Evolutionary conservation across 75 land plant genomes (phyloP).

Genomic region (Pseudotsuga menziesii): DNA sequence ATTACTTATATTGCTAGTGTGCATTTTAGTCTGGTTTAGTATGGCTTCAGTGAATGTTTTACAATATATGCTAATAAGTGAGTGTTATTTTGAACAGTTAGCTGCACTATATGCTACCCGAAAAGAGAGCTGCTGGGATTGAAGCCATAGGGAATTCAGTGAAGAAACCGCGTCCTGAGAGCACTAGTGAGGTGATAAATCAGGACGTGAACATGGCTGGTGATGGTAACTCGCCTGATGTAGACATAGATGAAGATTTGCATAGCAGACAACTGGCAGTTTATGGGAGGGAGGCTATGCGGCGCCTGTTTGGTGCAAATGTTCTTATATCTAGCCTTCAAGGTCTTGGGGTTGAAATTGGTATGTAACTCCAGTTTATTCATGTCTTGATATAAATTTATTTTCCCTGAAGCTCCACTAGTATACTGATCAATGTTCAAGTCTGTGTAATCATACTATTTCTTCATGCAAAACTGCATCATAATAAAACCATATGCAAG

Average conservation of each 20-base stretch:
- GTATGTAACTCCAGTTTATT: slow-evolving; percentile 19
- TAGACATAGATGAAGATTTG: slow-evolving; percentile 90
- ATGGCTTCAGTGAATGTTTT: no score
- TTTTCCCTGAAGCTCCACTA: no score
- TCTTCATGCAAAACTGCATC: no score
- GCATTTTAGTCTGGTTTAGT: no score
- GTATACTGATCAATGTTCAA: no score
- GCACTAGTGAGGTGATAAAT: slow-evolving; percentile 10
- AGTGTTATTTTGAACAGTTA: slow-evolving; percentile 22
- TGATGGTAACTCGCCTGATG: slow-evolving; percentile 25
- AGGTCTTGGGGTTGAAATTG: slow-evolving; percentile 90
- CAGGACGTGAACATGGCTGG: slow-evolving; percentile 12
- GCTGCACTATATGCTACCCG: slow-evolving; percentile 86
- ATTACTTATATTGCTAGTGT: no score
- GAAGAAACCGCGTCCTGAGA: slow-evolving; percentile 31
- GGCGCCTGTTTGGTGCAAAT: slow-evolving; percentile 71
- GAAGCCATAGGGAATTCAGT: slow-evolving; percentile 18
- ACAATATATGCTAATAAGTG: no score
- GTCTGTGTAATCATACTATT: no score
- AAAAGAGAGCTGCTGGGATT: slow-evolving; percentile 71
- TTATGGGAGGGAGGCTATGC: slow-evolving; percentile 91
- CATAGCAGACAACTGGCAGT: slow-evolving; percentile 97
- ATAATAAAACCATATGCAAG: no score
- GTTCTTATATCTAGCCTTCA: slow-evolving; percentile 83
- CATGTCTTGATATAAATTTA: no score